These are phyloP conservation scores for Solanum sejunctum DNA, from an alignment of 257 asterid genomes.

Conservation along the genomic window DNA sequence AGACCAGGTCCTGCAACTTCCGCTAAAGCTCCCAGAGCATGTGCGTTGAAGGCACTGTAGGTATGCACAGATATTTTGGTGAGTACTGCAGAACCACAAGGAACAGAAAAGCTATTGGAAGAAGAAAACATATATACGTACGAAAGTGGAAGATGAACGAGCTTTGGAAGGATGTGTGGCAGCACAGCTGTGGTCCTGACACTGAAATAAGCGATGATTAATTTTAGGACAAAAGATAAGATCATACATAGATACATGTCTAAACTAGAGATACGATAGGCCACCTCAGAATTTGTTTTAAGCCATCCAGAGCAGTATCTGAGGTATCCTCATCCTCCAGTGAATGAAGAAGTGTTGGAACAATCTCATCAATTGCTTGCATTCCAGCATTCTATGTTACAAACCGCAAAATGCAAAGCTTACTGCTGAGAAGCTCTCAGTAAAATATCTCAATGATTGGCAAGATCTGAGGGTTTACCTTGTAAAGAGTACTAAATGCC, in stretches of 20 bases:
- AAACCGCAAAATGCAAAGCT: not conserved
- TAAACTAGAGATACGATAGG: not conserved
- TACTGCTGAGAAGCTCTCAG: not conserved
- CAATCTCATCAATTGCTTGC: slow-evolving; percentile 99
- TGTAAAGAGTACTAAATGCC: slow-evolving; percentile 96
- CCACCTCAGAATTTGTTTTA: slow-evolving; percentile 90
- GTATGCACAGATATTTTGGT: slow-evolving; percentile 7
- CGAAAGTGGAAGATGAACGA: slow-evolving; percentile 89
- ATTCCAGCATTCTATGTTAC: slow-evolving; percentile 81
- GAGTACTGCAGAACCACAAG: not conserved
- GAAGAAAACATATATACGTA: slow-evolving; percentile 28
- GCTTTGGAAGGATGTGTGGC: slow-evolving; percentile 98
- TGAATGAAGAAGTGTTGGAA: slow-evolving; percentile 92
- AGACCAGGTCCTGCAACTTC: slow-evolving; percentile 99
- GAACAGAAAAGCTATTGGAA: not conserved
- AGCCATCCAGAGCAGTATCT: slow-evolving; percentile 97
- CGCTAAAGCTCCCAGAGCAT: slow-evolving; percentile 98
- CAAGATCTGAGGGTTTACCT: slow-evolving; percentile 31
- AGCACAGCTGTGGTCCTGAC: slow-evolving; percentile 97
- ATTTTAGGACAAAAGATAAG: not conserved
- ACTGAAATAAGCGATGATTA: slow-evolving; percentile 26
- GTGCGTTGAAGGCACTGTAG: slow-evolving; percentile 90
- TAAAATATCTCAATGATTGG: not conserved
- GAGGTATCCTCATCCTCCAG: slow-evolving; percentile 80
- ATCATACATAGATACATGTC: not conserved